phyloP scores from a whole-genome alignment of 345 rosid species.

The Rhodomyrtus tomentosa region DNA sequence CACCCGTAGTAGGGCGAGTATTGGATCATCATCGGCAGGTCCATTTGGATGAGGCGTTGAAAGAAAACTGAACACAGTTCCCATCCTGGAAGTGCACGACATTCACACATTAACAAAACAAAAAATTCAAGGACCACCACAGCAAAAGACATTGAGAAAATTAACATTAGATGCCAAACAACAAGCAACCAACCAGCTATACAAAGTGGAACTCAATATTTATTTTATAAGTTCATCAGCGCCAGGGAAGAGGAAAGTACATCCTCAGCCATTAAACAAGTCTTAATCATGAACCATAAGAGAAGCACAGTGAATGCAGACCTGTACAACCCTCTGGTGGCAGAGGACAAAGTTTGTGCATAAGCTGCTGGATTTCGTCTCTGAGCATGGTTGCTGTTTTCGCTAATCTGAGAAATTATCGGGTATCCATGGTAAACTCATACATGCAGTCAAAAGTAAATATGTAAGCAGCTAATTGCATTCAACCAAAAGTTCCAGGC shows the following conservation, averaged over 20 bases:
- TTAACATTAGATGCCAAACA: background rate
- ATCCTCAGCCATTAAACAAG: background rate
- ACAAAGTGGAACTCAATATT: background rate
- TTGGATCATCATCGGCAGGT: slow-evolving; percentile 52
- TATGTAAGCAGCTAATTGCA: background rate
- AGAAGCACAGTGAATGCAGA: background rate
- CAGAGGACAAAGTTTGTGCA: slow-evolving; percentile 49
- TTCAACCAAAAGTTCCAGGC: background rate
- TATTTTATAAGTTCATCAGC: background rate
- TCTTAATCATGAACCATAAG: background rate
- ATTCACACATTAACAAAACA: background rate
- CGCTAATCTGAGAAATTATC: slow-evolving; percentile 50
- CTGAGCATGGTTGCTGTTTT: slow-evolving; percentile 34
- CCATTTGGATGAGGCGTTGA: slow-evolving; percentile 32
- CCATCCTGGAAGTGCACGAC: slow-evolving; percentile 43
- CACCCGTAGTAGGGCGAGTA: slow-evolving; percentile 44
- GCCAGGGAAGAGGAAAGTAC: background rate
- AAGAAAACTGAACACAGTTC: slow-evolving; percentile 79
- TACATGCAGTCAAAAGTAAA: background rate
- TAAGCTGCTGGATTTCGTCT: slow-evolving; percentile 66
- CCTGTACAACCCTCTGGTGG: slow-evolving; percentile 83
- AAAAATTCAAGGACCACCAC: background rate
- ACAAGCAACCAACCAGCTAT: background rate
- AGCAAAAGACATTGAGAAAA: background rate
- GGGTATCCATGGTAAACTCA: background rate